Evolutionary conservation across 2,329 filamentous ascomycete genomes (phyloP), one percentile per base, ranked within the genome.

Genomic region (Trichoderma atrobrunneum): DNA sequence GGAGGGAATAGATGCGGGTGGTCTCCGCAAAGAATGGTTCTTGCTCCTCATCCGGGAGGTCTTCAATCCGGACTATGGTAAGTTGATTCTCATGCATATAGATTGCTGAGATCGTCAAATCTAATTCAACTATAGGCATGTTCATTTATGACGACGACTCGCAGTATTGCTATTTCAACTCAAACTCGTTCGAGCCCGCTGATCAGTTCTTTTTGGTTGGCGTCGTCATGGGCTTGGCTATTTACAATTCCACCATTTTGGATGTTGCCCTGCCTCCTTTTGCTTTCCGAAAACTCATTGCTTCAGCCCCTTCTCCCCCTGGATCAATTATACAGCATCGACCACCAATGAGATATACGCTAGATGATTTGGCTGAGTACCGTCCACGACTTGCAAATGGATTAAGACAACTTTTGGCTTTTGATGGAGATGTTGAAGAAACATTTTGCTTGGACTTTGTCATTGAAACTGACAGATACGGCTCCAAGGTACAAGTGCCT

Each of bases 11-110:
- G 95, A 98, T 82, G 94, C 92, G 5, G 95, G 95, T 48, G 95
- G 95, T 0, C 85, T 97, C 70, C 90, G 94, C 71, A 98, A 98
- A 80, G 95, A 98, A 82, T 98, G 95, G 95, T 98, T 98, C 79
- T 83, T 97, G 65, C 87, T 97, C 72, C 87, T 98, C 26, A 91
- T 96, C 63, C 87, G 94, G 76, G 95, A 98, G 78, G 91, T 98
- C 36, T 97, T 97, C 81, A 94, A 97, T 77, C 94, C 94, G 4
- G 90, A 95, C 76, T 92, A 97, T 83, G 93, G 93, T 94, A 86
- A 77, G 90, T 12, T 77, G 90, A 24, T 3, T 4, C 14, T 4
- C 6, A n/a, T 82, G 26, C 18, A 28, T 21, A 21, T 26, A 7
- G n/a, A 18, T 3, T 11, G 0, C 28, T 43, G 18, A 54, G n/a